Evolutionary conservation across 1,139 yeast species (phyloP), one percentile per base, ranked within the genome.

Genomic region (Candida mesenterica): DNA sequence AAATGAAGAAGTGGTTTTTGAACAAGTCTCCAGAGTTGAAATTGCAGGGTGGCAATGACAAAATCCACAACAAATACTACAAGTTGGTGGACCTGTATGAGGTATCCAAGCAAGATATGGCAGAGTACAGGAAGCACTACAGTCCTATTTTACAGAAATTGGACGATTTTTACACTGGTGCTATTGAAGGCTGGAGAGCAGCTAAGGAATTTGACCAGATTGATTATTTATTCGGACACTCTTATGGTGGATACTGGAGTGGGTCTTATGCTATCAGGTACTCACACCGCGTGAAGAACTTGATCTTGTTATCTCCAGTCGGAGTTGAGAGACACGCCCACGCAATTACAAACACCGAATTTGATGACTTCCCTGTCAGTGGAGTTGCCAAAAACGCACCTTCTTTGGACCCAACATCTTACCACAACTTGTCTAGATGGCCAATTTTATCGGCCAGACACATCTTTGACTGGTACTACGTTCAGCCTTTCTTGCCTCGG

Each of bases 261-360:
- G 72, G 65, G 3, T 64, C 72, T 1, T 70, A 65, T 45, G 55
- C 72, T 0, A 46, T 64, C 12, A 58, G 44, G 34, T 44, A 60
- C 38, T 94, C 96, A 0, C 65, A 73, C 1, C 66, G 72, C 3
- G 72, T 92, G n/a, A 65, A 75, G 17, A 77, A 78, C 43, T 65
- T 92, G 41, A 72, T 88, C 23, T 66, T 92, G 25, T 79, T 87
- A 2, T 85, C 96, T 2, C 98, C 98, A 0, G 95, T 90, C 0
- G 97, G 97, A 0, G 85, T 92, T 16, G 95, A 87, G 47, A 67
- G 87, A 36, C 79, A 78, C 37, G 76, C 82, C 1, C 79, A 72
- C 51, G 81, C 89, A 0, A 60, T 82, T 76, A 78, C 18, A 45
- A 53, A 38, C 50, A 49, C 7, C 34, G 23, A 19, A 19, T 6